phyloP scores from a whole-genome alignment of 2,329 filamentous ascomycete genomes.

The Polychaeton citri region DNA sequence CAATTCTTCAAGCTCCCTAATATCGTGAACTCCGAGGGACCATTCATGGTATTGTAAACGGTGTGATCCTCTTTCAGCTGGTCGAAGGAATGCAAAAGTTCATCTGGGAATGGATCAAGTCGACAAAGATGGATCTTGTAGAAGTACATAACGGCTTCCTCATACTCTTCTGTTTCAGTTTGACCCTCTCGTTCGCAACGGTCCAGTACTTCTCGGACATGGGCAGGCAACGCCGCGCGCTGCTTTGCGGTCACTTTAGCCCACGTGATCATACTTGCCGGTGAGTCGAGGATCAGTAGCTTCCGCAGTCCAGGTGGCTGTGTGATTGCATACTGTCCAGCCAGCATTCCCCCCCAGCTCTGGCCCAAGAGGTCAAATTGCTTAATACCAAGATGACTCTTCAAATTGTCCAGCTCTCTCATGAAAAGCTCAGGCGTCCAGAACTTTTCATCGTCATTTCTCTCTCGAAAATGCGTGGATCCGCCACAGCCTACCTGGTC shows the following conservation, averaged over 20 bases:
- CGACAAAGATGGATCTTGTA: slow-evolving; percentile 19
- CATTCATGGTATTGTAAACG: slow-evolving; percentile 24
- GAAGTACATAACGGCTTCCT: slow-evolving; percentile 17
- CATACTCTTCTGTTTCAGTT: slow-evolving; percentile 19
- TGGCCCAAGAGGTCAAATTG: slow-evolving; percentile 36
- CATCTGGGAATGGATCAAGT: slow-evolving; percentile 17
- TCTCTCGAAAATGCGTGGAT: slow-evolving; percentile 36
- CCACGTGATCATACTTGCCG: slow-evolving; percentile 18
- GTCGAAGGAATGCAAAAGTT: slow-evolving; percentile 13
- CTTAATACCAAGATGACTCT: slow-evolving; percentile 27
- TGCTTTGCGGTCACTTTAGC: slow-evolving; percentile 14
- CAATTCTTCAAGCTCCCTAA: slow-evolving; percentile 29
- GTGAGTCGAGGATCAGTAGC: slow-evolving; percentile 22
- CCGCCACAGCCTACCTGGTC: slow-evolving; percentile 40
- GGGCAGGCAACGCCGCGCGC: slow-evolving; percentile 14
- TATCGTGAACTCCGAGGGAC: slow-evolving; percentile 21
- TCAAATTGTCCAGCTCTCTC: slow-evolving; percentile 36
- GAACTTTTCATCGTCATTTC: slow-evolving; percentile 31
- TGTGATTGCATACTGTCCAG: slow-evolving; percentile 27
- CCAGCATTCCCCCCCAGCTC: slow-evolving; percentile 42
- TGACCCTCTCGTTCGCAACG: slow-evolving; percentile 17
- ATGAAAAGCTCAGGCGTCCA: slow-evolving; percentile 37
- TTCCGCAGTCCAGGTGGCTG: slow-evolving; percentile 25
- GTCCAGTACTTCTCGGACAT: slow-evolving; percentile 17
- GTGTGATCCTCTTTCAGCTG: slow-evolving; percentile 21